phyloP scores from a whole-genome alignment of 1,139 yeast species.

The Zygosaccharomyces sapae region DNA sequence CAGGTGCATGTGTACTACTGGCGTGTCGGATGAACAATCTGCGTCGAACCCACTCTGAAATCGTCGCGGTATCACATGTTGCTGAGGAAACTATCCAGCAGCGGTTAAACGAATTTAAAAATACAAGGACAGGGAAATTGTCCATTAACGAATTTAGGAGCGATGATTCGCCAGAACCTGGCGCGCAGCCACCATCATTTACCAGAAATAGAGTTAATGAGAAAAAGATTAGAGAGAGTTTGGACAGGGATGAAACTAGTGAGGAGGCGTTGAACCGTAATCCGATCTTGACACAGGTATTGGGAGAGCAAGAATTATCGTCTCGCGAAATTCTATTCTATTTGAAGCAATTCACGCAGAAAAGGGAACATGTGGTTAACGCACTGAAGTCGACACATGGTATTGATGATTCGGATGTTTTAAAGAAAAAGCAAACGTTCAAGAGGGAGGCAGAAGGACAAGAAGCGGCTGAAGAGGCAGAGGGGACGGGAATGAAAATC shows the following conservation, averaged over 20 bases:
- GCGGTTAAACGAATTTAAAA: slow-evolving; percentile 80
- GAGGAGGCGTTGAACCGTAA: slow-evolving; percentile 39
- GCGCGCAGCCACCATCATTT: slow-evolving; percentile 79
- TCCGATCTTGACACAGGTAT: slow-evolving; percentile 41
- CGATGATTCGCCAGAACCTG: slow-evolving; percentile 40
- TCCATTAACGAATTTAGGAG: slow-evolving; percentile 71
- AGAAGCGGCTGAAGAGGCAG: slow-evolving; percentile 13
- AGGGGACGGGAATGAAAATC: slow-evolving; percentile 19
- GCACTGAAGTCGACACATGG: slow-evolving; percentile 36
- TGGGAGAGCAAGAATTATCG: slow-evolving; percentile 43
- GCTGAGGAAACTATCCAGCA: slow-evolving; percentile 91
- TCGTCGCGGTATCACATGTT: slow-evolving; percentile 92
- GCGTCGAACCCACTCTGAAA: slow-evolving; percentile 86
- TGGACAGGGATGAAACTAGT: slow-evolving; percentile 33
- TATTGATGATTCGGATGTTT: slow-evolving; percentile 29
- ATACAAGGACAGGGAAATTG: slow-evolving; percentile 68
- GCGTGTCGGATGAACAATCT: slow-evolving; percentile 97
- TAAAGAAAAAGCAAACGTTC: slow-evolving; percentile 12
- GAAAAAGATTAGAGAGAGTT: slow-evolving; percentile 36
- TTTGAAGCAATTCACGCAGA: slow-evolving; percentile 42
- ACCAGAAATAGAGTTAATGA: slow-evolving; percentile 47
- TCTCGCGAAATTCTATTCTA: slow-evolving; percentile 45
- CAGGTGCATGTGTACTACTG: slow-evolving; percentile 89
- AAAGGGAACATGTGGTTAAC: slow-evolving; percentile 39
- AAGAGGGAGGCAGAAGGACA: slow-evolving; percentile 11